Evolutionary conservation across 441 rosid genomes (phyloP).

Genomic region (Bruguiera hainesii): DNA sequence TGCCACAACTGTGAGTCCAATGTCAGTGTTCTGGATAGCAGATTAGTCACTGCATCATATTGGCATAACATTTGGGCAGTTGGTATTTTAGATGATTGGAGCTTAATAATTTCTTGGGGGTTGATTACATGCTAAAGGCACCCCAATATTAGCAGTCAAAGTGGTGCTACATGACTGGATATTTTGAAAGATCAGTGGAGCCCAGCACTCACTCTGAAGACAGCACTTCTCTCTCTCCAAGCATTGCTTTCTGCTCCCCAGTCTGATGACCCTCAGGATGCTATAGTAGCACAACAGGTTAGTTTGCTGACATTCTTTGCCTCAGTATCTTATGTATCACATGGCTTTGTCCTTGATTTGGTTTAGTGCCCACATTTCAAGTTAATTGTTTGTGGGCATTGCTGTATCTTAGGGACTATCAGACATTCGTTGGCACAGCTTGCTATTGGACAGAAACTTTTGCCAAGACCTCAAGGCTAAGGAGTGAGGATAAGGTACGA

Average conservation of each 20-base stretch:
- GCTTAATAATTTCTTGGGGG: conserved; percentile 1
- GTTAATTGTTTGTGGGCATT: conserved; percentile 17
- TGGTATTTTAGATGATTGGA: conserved; percentile 9
- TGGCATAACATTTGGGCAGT: background rate
- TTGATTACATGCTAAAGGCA: conserved; percentile 53
- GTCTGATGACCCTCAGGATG: conserved; percentile 98
- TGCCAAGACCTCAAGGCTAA: conserved; percentile 72
- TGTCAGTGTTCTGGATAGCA: background rate
- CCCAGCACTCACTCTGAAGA: conserved; percentile 95
- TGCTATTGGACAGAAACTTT: conserved; percentile 96
- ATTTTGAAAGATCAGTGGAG: conserved; percentile 98
- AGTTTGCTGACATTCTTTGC: conserved; percentile 6
- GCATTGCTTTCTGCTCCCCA: conserved; percentile 91
- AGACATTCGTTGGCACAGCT: conserved; percentile 82
- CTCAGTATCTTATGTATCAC: background rate
- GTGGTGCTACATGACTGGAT: conserved; percentile 97
- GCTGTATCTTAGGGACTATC: conserved; percentile 85
- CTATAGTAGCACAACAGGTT: conserved; percentile 98
- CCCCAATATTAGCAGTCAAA: conserved; percentile 98
- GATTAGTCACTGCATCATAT: conserved; percentile 1
- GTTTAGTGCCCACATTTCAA: background rate
- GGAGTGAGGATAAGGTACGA: conserved; percentile 85
- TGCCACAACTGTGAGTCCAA: background rate
- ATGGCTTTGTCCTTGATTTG: background rate
- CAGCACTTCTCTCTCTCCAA: conserved; percentile 94